Conservation (phyloP, 116 monocot species). For the Thalassia testudinum region DNA sequence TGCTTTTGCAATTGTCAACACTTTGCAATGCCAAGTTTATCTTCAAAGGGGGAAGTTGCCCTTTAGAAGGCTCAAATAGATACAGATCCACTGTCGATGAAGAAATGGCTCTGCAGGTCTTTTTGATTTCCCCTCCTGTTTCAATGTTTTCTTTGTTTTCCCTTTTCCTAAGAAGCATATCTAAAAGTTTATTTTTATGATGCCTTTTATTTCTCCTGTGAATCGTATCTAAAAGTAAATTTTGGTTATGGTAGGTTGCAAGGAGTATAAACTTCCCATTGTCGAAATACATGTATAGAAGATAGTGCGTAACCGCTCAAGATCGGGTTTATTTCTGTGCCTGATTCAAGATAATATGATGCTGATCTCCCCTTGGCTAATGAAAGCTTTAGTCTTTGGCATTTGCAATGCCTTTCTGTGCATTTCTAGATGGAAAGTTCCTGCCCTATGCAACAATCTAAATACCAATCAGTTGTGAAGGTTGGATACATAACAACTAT, state of each 20-base stretch:
- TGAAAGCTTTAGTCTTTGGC: no score
- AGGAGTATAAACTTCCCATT: slow-evolving; percentile 75
- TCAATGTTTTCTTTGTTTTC: neutral
- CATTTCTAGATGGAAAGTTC: no score
- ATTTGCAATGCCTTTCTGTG: no score
- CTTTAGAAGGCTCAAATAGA: slow-evolving; percentile 69
- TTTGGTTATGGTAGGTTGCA: slow-evolving; percentile 34
- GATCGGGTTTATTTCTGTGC: no score
- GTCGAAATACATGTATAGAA: slow-evolving; percentile 70
- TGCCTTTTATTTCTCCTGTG: neutral
- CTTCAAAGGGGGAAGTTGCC: slow-evolving; percentile 53
- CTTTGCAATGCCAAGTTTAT: slow-evolving; percentile 90
- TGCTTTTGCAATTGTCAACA: slow-evolving; percentile 68
- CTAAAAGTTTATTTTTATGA: neutral
- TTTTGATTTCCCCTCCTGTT: neutral
- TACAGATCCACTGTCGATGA: slow-evolving; percentile 71
- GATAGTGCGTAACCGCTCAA: slow-evolving; percentile 9
- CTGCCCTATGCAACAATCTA: no score
- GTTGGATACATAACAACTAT: no score
- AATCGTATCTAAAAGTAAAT: neutral
- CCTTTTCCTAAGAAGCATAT: no score
- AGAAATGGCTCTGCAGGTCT: slow-evolving; percentile 73
- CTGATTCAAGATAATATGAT: no score
- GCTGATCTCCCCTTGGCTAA: no score
- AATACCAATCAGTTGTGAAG: no score